phyloP scores from a whole-genome alignment of 2,329 filamentous ascomycete species.

The Cercospora janseana region DNA sequence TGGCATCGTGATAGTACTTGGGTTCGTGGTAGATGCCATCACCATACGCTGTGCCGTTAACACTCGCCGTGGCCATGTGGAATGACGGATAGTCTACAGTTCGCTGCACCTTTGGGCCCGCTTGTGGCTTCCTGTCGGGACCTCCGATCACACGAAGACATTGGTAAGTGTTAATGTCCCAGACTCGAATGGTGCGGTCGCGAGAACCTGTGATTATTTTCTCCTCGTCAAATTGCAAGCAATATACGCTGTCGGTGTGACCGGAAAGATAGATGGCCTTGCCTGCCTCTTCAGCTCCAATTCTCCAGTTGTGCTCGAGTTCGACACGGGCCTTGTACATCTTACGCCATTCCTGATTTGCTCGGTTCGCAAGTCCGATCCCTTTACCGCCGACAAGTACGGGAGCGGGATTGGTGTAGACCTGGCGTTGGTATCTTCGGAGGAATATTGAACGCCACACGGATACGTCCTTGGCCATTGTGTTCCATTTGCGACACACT shows the following conservation, averaged over 20 bases:
- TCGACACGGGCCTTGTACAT: constrained; percentile 76
- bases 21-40: constrained; percentile 49
- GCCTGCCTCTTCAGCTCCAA: constrained; percentile 65
- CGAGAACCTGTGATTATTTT: constrained; percentile 97
- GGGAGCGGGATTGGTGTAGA: constrained; percentile 47
- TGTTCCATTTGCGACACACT: constrained; percentile 58
- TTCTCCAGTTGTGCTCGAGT: constrained; percentile 71
- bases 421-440: constrained; percentile 50
- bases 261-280: constrained; percentile 86
- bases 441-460: constrained; percentile 65
- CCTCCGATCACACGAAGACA: constrained; percentile 83
- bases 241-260: constrained; percentile 95
- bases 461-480: constrained; percentile 55
- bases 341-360: constrained; percentile 76
- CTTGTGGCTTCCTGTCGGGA: constrained; percentile 59
- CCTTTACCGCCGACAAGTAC: constrained; percentile 53
- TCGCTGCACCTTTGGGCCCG: constrained; percentile 45
- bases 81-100: constrained; percentile 45
- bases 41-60: constrained; percentile 49
- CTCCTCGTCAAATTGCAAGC: constrained; percentile 93
- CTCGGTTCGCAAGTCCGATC: constrained; percentile 48
- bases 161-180: constrained; percentile 86
- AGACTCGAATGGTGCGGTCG: constrained; percentile 91
- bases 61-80: constrained; percentile 42
- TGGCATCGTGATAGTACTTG: constrained; percentile 74